Evolutionary conservation across 2,329 filamentous ascomycete genomes (phyloP).

Genomic region (Lomentospora prolificans): DNA sequence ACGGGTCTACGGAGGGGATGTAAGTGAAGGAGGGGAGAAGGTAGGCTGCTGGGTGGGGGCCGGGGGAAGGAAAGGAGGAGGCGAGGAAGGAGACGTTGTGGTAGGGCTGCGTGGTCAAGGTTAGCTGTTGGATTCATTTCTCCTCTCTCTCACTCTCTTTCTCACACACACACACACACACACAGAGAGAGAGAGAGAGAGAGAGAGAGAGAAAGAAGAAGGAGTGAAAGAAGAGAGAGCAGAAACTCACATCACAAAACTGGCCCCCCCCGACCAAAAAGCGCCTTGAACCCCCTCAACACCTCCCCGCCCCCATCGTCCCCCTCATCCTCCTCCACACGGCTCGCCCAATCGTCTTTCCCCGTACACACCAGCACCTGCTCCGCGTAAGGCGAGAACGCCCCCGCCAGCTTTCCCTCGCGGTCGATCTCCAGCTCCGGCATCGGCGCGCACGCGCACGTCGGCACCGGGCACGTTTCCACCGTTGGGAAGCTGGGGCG

Average conservation of each 20-base stretch:
- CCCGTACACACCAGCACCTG: constrained; percentile 81
- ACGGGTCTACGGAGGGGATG: constrained; percentile 58
- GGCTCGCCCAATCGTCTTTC: constrained; percentile 67
- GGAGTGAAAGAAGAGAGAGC: not conserved
- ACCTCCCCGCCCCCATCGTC: constrained; percentile 43
- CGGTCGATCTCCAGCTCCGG: constrained; percentile 69
- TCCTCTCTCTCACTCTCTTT: not conserved
- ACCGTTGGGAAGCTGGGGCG: constrained; percentile 26
- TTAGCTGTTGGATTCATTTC: not conserved
- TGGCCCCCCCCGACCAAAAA: constrained; percentile 56
- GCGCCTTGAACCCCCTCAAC: constrained; percentile 60
- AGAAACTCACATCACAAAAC: constrained; percentile 52
- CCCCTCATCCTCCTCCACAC: constrained; percentile 72
- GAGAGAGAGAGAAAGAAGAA: not conserved
- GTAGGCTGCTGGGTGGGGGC: constrained; percentile 56
- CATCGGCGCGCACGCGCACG: constrained; percentile 62
- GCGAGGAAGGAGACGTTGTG: constrained; percentile 71
- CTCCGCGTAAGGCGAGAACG: constrained; percentile 68
- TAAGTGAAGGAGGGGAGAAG: constrained; percentile 79
- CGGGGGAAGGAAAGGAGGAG: constrained; percentile 53
- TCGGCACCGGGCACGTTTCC: constrained; percentile 60
- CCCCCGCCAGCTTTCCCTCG: constrained; percentile 59
- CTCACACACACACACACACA: not conserved
- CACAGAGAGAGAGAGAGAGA: not conserved
- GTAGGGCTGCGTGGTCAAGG: constrained; percentile 56